Percentiles rank a stretch among this genome's conserved stretches.
Conservation (phyloP, 1,139 yeast genomes). For the Blastobotrys illinoisensis region DNA sequence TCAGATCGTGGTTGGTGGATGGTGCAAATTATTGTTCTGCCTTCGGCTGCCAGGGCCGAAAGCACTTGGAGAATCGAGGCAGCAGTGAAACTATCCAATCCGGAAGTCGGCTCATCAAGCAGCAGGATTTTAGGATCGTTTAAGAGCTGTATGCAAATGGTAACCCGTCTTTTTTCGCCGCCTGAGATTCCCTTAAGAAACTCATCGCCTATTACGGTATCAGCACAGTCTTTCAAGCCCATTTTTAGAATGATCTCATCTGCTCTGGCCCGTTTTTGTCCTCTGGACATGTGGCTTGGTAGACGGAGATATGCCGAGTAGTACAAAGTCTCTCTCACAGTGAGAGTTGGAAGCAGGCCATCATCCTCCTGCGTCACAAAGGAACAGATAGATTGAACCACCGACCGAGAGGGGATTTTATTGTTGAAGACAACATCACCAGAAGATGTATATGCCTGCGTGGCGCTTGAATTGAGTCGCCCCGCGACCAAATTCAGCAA, state of each 20-base stretch:
- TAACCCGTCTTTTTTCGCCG: conserved; percentile 78
- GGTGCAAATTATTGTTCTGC: conserved; percentile 70
- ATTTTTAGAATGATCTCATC: conserved; percentile 56
- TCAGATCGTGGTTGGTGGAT: conserved; percentile 81
- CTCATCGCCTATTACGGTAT: conserved; percentile 69
- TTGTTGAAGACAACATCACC: conserved; percentile 45
- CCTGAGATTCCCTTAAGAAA: conserved; percentile 75
- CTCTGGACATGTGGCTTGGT: conserved; percentile 25
- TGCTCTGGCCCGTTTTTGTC: conserved; percentile 37
- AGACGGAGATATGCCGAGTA: conserved; percentile 69
- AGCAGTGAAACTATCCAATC: conserved; percentile 78
- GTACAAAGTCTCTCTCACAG: conserved; percentile 70
- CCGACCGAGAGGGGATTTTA: conserved; percentile 38
- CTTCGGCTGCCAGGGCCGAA: conserved; percentile 50
- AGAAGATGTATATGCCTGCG: conserved; percentile 36
- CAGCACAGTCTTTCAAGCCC: conserved; percentile 74
- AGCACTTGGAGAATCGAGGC: conserved; percentile 60
- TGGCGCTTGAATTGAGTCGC: conserved; percentile 48
- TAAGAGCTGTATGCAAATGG: conserved; percentile 72
- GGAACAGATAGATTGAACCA: conserved; percentile 51
- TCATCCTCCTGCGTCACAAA: conserved; percentile 81
- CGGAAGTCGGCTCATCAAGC: conserved; percentile 86
- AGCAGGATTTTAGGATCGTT: conserved; percentile 66
- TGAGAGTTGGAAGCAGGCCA: conserved; percentile 60
- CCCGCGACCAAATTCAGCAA: conserved; percentile 62